These are phyloP conservation scores for Phytophthora tubulina DNA, from an alignment of 352 stramenopile species.

Conservation along the genomic window DNA sequence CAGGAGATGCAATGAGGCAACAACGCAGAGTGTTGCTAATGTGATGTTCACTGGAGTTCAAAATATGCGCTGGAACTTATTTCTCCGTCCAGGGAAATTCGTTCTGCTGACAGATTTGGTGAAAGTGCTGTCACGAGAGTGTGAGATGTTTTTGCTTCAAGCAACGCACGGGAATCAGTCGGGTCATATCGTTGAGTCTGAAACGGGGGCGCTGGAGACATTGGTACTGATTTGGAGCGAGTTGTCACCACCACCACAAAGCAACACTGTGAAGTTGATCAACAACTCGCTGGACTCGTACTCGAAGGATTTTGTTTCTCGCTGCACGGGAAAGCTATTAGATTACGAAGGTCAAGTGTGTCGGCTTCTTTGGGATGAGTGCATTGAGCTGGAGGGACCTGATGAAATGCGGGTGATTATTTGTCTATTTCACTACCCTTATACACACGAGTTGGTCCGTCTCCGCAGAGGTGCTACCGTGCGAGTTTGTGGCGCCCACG, in stretches of 20 bases:
- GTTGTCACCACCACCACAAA: background rate
- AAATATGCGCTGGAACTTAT: constrained; percentile 55
- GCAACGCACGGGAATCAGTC: constrained; percentile 27
- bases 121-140: constrained; percentile 73
- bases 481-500: constrained; percentile 36
- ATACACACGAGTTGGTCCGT: constrained; percentile 36
- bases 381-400: constrained; percentile 43
- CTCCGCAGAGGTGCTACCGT: constrained; percentile 44
- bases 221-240: constrained; percentile 45
- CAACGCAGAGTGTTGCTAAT: constrained; percentile 49
- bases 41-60: constrained; percentile 58
- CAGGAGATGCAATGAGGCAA: background rate
- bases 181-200: background rate
- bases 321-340: constrained; percentile 35
- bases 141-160: constrained; percentile 71
- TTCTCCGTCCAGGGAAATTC: constrained; percentile 50
- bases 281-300: constrained; percentile 12
- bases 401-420: constrained; percentile 37
- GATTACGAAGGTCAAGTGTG: constrained; percentile 47
- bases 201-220: constrained; percentile 15
- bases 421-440: constrained; percentile 53
- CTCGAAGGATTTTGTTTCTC: constrained; percentile 12
- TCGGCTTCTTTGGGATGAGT: constrained; percentile 54
- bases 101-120: constrained; percentile 70
- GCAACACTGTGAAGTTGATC: constrained; percentile 6